Base-by-base conservation (phyloP, 1,139 yeast genomes). In the Geotrichum citri-aurantii region DNA sequence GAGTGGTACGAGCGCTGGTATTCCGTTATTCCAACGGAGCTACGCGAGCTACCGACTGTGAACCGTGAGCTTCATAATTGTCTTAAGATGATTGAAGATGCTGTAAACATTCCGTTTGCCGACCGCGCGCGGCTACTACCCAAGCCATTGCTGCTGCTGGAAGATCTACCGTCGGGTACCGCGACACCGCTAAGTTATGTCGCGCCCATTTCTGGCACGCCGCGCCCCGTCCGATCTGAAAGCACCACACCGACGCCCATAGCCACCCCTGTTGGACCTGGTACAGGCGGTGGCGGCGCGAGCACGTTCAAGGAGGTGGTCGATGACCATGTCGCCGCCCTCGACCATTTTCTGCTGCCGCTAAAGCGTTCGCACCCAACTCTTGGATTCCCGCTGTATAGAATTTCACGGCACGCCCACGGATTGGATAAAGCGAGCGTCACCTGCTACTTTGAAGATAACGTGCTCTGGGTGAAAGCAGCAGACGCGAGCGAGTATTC, bases 301-400 rank as follows among this genome's bases (percentile, higher is more conserved):
- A 24, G 52, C 42, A 21, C 40, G 42, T 79, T 80, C 65, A 79
- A 75, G 60, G 83, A 81, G 31, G 78, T 82, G 31, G 76, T 83
- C 10, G 82, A 80, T 57, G 81, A 74, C 11, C 75, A 67, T 59
- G 78, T 81, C 56, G 62, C 69, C 17, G 66, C 66, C 8, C 69
- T 74, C 58, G 75, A 73, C 55, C 64, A 75, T 44, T 69, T 78
- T 42, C 65, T 79, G 17, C 54, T 71, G 2, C 74, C 77, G 0
- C 57, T 66, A 47, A 65, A 69, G 24, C 62, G 59, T 42, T 68
- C 75, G 1, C 76, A 74, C 46, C 68, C 66, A 8, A 59, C 64
- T 10, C 64, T 75, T 10, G 77, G 78, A 1, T 69, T 69, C 52
- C 68, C 76, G 2, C 65, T 77, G 26, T 75, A 75, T 65, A 70